Base-by-base conservation (phyloP, 805 yeast species). In the Starmera quercuum region DNA sequence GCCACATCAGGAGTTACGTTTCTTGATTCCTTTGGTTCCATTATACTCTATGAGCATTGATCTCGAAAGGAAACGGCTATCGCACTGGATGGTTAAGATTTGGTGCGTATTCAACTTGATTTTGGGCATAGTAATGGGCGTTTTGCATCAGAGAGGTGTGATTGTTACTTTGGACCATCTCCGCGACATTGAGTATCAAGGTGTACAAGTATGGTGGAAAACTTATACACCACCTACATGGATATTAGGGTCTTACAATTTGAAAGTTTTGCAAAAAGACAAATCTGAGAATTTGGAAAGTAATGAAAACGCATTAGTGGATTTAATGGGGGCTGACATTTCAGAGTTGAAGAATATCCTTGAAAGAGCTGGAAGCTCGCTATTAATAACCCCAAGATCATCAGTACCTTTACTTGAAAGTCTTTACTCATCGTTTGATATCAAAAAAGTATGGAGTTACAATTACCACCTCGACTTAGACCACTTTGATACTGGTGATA, bases 1-100 rank as follows among this genome's bases (percentile, higher is more conserved):
- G 16, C 95, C 94, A 12, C 99, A 92, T 54, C 99, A 92, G 55
- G 99, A 92, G 52, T 64, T 86, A n/a, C 64, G 99, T 34, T 92
- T 92, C 52, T 58, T 94, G 29, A 52, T 78, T 1, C 97, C 98
- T 0, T 50, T 81, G 15, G 61, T 83, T 2, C 97, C 98, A 0
- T 58, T 88, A 9, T 50, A 75, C 7, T 71, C 78, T 38, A 66
- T 78, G 12, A 72, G 83, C 36, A 61, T 75, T 34, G 75, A 68
- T 41, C 59, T 75, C 38, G 36, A 11, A 11, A 41, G 34, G 39
- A 42, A 31, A 33, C 22, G 20, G 41, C 51, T 37, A 20, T 43
- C 18, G 37, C 25, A 21, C 28, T 33, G 45, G 33, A 42, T 54
- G 10, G 40, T 51, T 27, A 42, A 54, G 21, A 25, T 56, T 0